Conservation (phyloP, 257 asterid genomes). For the Leonotis leonurus region DNA sequence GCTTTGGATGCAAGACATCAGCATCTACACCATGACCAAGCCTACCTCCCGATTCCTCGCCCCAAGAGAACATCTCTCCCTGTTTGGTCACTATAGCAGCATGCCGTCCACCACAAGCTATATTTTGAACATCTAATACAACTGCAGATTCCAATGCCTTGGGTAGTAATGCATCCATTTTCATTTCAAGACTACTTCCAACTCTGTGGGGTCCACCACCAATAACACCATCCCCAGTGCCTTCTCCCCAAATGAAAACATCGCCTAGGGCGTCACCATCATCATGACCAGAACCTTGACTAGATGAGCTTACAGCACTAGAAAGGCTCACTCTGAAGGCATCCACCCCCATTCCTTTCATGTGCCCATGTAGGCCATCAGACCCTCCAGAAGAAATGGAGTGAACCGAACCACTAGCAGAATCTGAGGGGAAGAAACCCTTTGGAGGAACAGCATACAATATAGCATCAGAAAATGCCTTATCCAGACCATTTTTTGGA, state of each 20-base stretch:
- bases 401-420: conserved; percentile 74
- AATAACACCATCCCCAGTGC: conserved; percentile 79
- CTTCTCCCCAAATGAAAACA: conserved; percentile 99
- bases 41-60: conserved; percentile 90
- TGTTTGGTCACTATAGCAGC: conserved; percentile 92
- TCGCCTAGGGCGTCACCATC: conserved; percentile 98
- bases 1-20: conserved; percentile 82
- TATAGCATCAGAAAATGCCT: conserved; percentile 69
- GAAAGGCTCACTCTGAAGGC: conserved; percentile 97
- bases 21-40: conserved; percentile 98
- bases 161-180: conserved; percentile 79
- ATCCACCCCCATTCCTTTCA: conserved; percentile 74
- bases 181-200: conserved; percentile 44
- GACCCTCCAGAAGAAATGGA: conserved; percentile 91
- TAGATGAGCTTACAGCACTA: conserved; percentile 98
- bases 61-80: conserved; percentile 96
- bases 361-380: conserved; percentile 73
- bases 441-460: conserved; percentile 77
- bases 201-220: conserved; percentile 83
- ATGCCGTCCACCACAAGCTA: conserved; percentile 93
- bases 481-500: conserved; percentile 79
- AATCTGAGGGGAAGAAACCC: conserved; percentile 79
- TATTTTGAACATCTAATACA: conserved; percentile 93
- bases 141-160: conserved; percentile 96
- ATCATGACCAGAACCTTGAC: conserved; percentile 99